Evolutionary conservation across 345 rosid genomes (phyloP), one percentile per base, ranked within the genome.

Genomic region (Rhizophora apiculata): DNA sequence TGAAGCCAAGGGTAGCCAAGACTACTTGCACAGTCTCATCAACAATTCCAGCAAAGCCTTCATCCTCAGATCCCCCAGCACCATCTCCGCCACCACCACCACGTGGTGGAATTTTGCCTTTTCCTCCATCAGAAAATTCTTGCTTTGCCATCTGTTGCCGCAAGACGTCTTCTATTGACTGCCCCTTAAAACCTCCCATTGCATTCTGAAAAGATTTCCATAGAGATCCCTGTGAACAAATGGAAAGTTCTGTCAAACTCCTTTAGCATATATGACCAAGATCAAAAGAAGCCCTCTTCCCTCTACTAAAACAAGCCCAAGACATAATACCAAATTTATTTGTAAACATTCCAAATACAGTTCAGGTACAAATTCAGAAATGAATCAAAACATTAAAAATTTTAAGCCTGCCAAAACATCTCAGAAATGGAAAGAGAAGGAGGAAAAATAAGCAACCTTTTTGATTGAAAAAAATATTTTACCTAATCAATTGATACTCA

Each of bases 221-320:
- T 26, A 85, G 80, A 39, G 85, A 84, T 72, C 79, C 82, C 98
- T 88, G 67, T 26, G 49, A 60, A 56, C 32, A 57, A 56, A 55
- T 53, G 67, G 54, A 7, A 58, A 30, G 6, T 56, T 34, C n/a
- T 21, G 30, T 37, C 56, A 61, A 19, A 57, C 27, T 22, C 5
- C 15, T 43, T 43, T 15, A 43, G 18, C 19, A 43, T 3, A 43
- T 43, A 18, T 43, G 49, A 43, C 49, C 49, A 13, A 43, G 49
- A 4, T 11, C 49, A 13, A 43, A 43, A 13, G 49, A 43, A 43
- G 49, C 49, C 49, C 18, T 39, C 5, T 18, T 43, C 18, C 49
- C 49, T 43, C 5, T 0, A 13, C 3, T 43, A 43, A 43, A 15
- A 3, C 49, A 43, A 13, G 19, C 49, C 49, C 18, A 43, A 43